Conservation (phyloP, 495 filamentous ascomycete species). For the Neurospora sp. region DNA sequence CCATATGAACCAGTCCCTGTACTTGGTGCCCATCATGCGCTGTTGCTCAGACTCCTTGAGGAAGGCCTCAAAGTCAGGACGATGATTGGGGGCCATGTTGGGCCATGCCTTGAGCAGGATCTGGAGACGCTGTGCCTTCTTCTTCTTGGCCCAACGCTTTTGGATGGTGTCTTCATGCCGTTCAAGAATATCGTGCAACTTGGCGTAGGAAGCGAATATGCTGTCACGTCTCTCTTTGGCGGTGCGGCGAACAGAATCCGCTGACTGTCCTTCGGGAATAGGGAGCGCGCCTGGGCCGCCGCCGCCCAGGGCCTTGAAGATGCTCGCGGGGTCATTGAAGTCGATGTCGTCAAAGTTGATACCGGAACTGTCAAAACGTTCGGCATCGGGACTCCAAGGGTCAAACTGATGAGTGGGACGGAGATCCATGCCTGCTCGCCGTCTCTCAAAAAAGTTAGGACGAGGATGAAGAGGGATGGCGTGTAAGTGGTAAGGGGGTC, state of each 20-base stretch:
- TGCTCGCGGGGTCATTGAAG: slow-evolving; percentile 5
- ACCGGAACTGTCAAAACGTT: not conserved
- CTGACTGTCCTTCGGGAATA: not conserved
- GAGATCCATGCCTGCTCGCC: not conserved
- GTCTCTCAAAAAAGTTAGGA: not conserved
- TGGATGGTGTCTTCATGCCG: slow-evolving; percentile 37
- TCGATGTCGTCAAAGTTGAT: not conserved
- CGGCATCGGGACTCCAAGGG: not conserved
- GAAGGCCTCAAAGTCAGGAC: slow-evolving; percentile 41
- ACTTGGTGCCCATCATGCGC: not conserved
- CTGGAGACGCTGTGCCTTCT: slow-evolving; percentile 25
- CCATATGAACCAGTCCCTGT: slow-evolving; percentile 29
- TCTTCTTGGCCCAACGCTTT: slow-evolving; percentile 43
- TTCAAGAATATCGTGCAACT: slow-evolving; percentile 19
- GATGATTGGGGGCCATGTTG: slow-evolving; percentile 37
- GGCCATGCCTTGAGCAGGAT: slow-evolving; percentile 38
- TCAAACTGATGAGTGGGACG: not conserved
- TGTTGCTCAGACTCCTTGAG: slow-evolving; percentile 12
- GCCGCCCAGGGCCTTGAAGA: not conserved
- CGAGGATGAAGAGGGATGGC: not conserved
- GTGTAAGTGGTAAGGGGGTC: not conserved
- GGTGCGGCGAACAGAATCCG: not conserved
- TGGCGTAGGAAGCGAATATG: not conserved
- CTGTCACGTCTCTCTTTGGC: not conserved
- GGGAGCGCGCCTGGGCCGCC: not conserved